phyloP scores from a whole-genome alignment of 805 yeast species.

The Teunomyces lycoperdinae region DNA sequence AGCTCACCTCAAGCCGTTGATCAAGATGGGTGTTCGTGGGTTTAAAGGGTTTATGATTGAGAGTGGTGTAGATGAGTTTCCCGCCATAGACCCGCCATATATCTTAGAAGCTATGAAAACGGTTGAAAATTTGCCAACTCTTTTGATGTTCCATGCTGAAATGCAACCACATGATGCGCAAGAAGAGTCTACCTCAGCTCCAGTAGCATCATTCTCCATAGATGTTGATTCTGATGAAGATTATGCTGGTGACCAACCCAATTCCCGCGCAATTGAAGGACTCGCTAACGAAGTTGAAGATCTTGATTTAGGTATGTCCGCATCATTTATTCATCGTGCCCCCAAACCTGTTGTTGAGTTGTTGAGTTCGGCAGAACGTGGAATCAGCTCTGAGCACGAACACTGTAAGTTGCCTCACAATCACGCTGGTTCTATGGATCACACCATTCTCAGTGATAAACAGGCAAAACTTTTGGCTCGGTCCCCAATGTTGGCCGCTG shows the following conservation, averaged over 20 bases:
- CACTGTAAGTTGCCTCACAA: conserved; percentile 32
- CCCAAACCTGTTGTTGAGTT: conserved; percentile 37
- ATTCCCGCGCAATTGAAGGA: neutral
- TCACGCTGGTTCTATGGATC: conserved; percentile 20
- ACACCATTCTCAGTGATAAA: conserved; percentile 41
- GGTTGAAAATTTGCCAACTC: conserved; percentile 62
- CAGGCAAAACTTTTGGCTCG: conserved; percentile 54
- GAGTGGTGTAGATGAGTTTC: conserved; percentile 95
- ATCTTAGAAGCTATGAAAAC: conserved; percentile 63
- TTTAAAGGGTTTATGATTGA: conserved; percentile 91
- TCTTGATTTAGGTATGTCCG: conserved; percentile 38
- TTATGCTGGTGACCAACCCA: neutral
- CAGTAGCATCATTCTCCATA: neutral
- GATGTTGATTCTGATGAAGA: conserved; percentile 4
- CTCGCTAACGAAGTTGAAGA: conserved; percentile 27
- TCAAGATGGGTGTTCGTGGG: conserved; percentile 86
- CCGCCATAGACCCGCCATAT: conserved; percentile 66
- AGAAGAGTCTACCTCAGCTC: neutral
- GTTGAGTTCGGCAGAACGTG: conserved; percentile 15
- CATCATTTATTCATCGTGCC: conserved; percentile 38
- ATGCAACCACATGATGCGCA: conserved; percentile 49
- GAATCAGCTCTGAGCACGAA: conserved; percentile 22
- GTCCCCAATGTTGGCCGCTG: conserved; percentile 56
- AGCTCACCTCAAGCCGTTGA: conserved; percentile 66
- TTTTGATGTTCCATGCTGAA: conserved; percentile 93